Base-by-base conservation (phyloP, 2,329 filamentous ascomycete species). In the Triangularia setosa region DNA sequence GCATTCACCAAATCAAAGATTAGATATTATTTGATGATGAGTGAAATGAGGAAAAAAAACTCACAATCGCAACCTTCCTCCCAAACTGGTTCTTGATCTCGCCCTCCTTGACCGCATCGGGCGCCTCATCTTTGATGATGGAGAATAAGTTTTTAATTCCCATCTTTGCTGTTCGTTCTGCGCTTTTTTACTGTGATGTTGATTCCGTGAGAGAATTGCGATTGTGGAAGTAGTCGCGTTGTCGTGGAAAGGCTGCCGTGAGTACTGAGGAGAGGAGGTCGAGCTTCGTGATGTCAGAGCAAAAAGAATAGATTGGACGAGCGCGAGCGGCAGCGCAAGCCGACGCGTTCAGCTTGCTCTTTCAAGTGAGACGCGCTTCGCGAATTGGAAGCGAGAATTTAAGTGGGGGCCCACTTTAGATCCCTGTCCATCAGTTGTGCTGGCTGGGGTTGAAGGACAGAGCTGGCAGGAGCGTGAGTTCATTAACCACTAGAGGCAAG, bases 31-130 rank as follows among this genome's bases (percentile, higher is more conserved):
- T 28, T 24, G 21, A 14, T n/a, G 27, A 28, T n/a, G 35, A n/a
- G 1, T 1, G 23, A 24, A 5, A 4, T 27, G 62, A 6, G 18
- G 14, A n/a, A 28, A 21, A 11, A 27, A 48, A 30, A 83, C 91
- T 75, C 82, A 96, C 93, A 79, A 97, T 97, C 60, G 94, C 94
- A 67, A 99, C 94, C 80, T 99, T 99, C 76, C 95, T 91, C 69
- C 95, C 95, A 76, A 99, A 99, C 70, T 99, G 95, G 72, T 94
- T 94, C 81, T 99, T 99, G 83, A 99, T 99, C 75, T 99, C 95
- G 66, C 95, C 92, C 74, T 93, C 90, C 79, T 97, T 98, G 83
- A 97, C 87, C 33, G 95, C 90, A 79, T 93, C 91, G n/a, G 95
- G 95, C 69, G 93, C 91, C 80, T 98, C 90, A 75, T 97, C 93